These are phyloP conservation scores for Blastomyces silverae DNA, from an alignment of 2,329 filamentous ascomycete genomes.

Conservation along the genomic window DNA sequence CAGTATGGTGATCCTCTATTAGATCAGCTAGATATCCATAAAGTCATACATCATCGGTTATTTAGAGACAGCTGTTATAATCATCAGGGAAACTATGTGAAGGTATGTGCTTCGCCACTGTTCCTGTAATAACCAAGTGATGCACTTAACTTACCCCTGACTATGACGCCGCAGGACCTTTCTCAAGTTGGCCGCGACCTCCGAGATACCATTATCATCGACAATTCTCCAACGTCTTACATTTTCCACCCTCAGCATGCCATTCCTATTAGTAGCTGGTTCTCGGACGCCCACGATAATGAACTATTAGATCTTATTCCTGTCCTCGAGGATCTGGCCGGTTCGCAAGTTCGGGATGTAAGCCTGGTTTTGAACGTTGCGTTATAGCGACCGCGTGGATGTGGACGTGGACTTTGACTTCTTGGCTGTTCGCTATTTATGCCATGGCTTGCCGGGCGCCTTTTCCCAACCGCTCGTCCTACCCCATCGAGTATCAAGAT, in stretches of 20 bases:
- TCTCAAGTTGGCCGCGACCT: constrained; percentile 94
- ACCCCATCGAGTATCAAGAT: not conserved
- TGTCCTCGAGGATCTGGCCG: constrained; percentile 92
- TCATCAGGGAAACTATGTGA: constrained; percentile 98
- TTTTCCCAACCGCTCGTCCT: not conserved
- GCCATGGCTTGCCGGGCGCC: not conserved
- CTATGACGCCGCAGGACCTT: constrained; percentile 56
- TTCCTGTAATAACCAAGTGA: not conserved
- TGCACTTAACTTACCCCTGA: constrained; percentile 18
- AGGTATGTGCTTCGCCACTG: constrained; percentile 43
- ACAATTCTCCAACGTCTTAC: constrained; percentile 98
- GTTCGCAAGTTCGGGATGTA: constrained; percentile 83
- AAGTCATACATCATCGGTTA: constrained; percentile 88
- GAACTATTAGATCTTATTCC: constrained; percentile 95
- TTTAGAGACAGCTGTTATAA: constrained; percentile 99
- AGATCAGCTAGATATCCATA: constrained; percentile 94
- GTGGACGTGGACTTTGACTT: constrained; percentile 1
- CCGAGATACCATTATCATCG: constrained; percentile 97
- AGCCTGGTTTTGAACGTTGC: constrained; percentile 92
- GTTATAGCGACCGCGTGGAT: constrained; percentile 42
- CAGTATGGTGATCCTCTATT: constrained; percentile 93
- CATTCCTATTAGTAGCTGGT: constrained; percentile 99
- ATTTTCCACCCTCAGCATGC: constrained; percentile 99
- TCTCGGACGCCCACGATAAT: constrained; percentile 98
- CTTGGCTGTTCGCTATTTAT: not conserved